These are phyloP conservation scores for Naganishia albida DNA, from an alignment of 1,284 basidiomycete species.

Conservation along the genomic window DNA sequence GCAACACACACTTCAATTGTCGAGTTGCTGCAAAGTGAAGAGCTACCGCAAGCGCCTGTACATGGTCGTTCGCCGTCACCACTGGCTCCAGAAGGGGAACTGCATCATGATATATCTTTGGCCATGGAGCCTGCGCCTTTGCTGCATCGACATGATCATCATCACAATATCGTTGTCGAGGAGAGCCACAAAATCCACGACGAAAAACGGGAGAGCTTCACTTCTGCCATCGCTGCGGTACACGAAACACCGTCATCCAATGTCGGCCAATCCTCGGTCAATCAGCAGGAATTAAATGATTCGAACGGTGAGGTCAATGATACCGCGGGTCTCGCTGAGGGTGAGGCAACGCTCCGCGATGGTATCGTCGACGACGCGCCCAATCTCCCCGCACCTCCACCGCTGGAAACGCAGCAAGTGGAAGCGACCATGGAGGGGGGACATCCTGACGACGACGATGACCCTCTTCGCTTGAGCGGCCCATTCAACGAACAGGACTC, in stretches of 20 bases:
- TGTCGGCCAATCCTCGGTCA: background rate
- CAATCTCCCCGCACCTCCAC: background rate
- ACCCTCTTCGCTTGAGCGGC: conserved; percentile 13
- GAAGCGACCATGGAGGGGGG: background rate
- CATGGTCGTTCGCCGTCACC: conserved; percentile 10
- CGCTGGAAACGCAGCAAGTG: background rate
- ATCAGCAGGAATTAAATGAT: background rate
- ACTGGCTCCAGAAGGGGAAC: conserved; percentile 12
- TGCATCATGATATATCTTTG: conserved; percentile 12
- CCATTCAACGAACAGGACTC: conserved; percentile 10
- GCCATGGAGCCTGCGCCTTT: conserved; percentile 22
- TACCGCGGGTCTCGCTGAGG: background rate
- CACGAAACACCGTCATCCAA: background rate
- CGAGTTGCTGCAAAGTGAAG: background rate
- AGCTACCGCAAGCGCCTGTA: conserved; percentile 6
- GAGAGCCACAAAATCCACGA: conserved; percentile 24
- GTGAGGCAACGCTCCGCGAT: background rate
- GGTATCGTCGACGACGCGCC: background rate
- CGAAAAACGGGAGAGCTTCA: conserved; percentile 15
- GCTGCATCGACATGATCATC: conserved; percentile 14
- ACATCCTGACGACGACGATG: conserved; percentile 11
- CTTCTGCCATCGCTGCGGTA: conserved; percentile 20
- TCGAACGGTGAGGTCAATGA: background rate
- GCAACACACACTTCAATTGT: background rate
- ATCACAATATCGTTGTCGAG: conserved; percentile 15